Evolutionary conservation across 1,284 basidiomycete genomes (phyloP), one percentile per base, ranked within the genome.

Genomic region (Tylopilus orsonianus): DNA sequence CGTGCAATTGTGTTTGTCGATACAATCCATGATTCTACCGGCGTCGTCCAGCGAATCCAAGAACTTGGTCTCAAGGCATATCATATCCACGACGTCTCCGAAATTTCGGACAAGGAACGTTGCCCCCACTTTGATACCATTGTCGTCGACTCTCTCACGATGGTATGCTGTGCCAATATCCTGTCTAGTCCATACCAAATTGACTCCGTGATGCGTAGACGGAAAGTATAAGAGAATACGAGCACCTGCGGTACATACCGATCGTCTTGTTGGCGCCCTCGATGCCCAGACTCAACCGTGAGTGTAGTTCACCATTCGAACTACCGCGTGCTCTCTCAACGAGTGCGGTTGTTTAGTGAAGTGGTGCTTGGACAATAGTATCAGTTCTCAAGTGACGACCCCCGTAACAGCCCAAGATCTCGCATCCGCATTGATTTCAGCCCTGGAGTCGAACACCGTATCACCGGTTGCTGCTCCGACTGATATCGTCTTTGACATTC

Each of bases 161-260:
- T 92, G 56, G 93, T 96, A 67, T 60, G 87, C 83, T 53, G 47
- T 58, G 46, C 14, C 5, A 24, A 26, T 40, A 41, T 41, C 41
- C 50, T 14, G 49, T 41, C 29, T 37, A 32, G 27, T 49, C 8
- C n/a, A 29, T 39, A 3, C 4, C n/a, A 29, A 42, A 16, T 50
- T 64, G 41, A 61, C 44, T 42, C 52, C 44, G 49, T 49, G 55
- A 44, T 42, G 54, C 38, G 18, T 55, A 93, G 89, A 92, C 90
- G 7, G 91, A 97, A 62, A 83, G 81, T 59, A 78, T 99, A 56
- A 80, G 96, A 46, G 93, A 96, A 61, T 83, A 93, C 56, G 97
- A 99, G 65, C 93, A 97, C 65, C 73, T 99, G 48, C 82, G 96
- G 43, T 98, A 98, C 66, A 97, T 99, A 55, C 97, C 97, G 1